These are phyloP conservation scores for Pyrenochaeta sp. DNA, from an alignment of 2,329 filamentous ascomycete species.

Conservation along the genomic window DNA sequence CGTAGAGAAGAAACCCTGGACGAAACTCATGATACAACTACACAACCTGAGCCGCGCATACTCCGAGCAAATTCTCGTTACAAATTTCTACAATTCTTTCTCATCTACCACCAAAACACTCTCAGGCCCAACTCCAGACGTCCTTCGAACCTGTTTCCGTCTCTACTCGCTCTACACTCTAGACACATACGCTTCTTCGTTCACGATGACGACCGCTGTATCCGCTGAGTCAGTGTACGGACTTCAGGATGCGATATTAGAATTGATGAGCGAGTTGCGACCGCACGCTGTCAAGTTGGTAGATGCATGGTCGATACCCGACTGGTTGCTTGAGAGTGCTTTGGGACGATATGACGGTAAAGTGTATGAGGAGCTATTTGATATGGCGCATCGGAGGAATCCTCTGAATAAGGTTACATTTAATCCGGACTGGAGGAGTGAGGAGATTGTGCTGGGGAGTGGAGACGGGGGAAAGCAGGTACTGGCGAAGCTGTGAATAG, in stretches of 20 bases:
- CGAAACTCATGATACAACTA: slow-evolving; percentile 54
- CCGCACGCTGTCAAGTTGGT: slow-evolving; percentile 63
- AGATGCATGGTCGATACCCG: slow-evolving; percentile 62
- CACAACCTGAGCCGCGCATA: slow-evolving; percentile 56
- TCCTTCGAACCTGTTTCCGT: slow-evolving; percentile 56
- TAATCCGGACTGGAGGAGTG: slow-evolving; percentile 59
- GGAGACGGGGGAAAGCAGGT: slow-evolving; percentile 47
- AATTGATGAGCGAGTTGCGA: slow-evolving; percentile 58
- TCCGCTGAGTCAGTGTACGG: slow-evolving; percentile 52
- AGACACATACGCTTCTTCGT: slow-evolving; percentile 55
- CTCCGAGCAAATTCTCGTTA: slow-evolving; percentile 59
- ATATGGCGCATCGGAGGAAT: slow-evolving; percentile 61
- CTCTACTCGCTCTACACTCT: slow-evolving; percentile 60
- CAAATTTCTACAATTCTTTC: slow-evolving; percentile 57
- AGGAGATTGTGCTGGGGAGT: slow-evolving; percentile 60
- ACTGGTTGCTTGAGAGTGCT: slow-evolving; percentile 62
- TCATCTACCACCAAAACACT: slow-evolving; percentile 21
- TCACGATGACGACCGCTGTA: slow-evolving; percentile 55
- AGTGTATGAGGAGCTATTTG: slow-evolving; percentile 63
- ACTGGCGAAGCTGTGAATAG: slow-evolving; percentile 34
- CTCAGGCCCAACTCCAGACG: slow-evolving; percentile 37
- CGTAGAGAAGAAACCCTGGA: slow-evolving; percentile 59
- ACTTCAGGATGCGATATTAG: slow-evolving; percentile 53
- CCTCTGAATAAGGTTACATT: slow-evolving; percentile 61
- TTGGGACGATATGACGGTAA: slow-evolving; percentile 61